Base-by-base conservation (phyloP, 345 rosid species). In the Citrus maxima region DNA sequence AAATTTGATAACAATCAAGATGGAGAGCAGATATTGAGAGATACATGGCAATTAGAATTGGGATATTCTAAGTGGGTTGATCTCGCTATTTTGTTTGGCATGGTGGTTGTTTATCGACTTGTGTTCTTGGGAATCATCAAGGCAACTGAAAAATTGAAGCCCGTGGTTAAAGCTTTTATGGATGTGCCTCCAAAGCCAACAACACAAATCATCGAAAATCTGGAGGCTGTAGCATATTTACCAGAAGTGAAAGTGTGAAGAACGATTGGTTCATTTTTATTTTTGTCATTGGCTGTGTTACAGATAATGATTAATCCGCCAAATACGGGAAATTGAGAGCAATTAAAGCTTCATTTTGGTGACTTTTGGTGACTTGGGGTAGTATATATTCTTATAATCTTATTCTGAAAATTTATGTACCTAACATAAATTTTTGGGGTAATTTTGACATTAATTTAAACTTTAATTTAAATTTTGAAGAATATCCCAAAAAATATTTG, bases 11-110 rank as follows among this genome's bases (percentile, higher is more conserved):
- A 63, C 35, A 58, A n/a, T 22, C 73, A 35, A 55, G 70, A 37
- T 25, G 74, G 51, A 22, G 80, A 79, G 22, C 59, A 62, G 4
- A 71, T 90, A 38, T 35, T 88, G 82, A 85, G 80, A 72, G 67
- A 80, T 9, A 58, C 9, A 3, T 90, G 89, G 89, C 81, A 87
- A 37, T 69, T 88, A 14, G 85, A 87, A 28, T 74, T 82, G 89
- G 83, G 78, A 22, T 85, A 83, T 64, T 87, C 93, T 3, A 90
- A 88, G 72, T 87, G 90, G 90, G 83, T 80, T 69, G 85, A 90
- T 80, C 82, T 88, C 28, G 82, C 51, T 6, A 60, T 90, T 28
- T 78, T 90, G 65, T 58, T 86, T 0, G 87, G 84, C 59, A 88
- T 88, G 90, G 73, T 81, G 16, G 51, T 82, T 46, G 0, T 82